Evolutionary conservation across 176 grass and related monocot genomes (phyloP).

Genomic region (Avena atlantica): DNA sequence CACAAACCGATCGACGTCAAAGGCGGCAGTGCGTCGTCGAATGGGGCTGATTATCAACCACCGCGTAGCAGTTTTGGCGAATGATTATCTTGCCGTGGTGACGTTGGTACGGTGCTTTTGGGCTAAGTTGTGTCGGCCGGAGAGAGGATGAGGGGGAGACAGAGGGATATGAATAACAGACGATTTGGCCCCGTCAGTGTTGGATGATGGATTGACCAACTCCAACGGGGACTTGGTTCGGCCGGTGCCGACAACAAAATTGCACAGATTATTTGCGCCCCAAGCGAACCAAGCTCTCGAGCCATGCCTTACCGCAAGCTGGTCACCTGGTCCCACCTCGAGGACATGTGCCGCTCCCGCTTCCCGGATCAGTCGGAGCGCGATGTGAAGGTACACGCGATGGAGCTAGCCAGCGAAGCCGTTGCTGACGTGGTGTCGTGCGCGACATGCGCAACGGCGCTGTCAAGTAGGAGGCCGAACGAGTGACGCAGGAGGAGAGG

Average conservation of each 20-base stretch:
- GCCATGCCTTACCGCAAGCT: too few species aligned
- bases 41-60: not conserved
- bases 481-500: too few species aligned
- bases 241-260: not conserved
- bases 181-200: not conserved
- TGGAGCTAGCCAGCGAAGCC: too few species aligned
- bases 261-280: too few species aligned
- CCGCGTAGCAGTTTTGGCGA: slow-evolving; percentile 8
- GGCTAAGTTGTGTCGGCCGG: slow-evolving; percentile 51
- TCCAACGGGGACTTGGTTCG: not conserved
- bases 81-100: slow-evolving; percentile 34
- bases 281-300: too few species aligned
- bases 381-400: too few species aligned
- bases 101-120: slow-evolving; percentile 3
- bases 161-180: slow-evolving; percentile 43
- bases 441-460: too few species aligned
- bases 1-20: not conserved
- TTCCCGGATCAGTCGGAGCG: too few species aligned
- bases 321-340: too few species aligned
- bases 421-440: too few species aligned
- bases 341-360: too few species aligned
- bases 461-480: too few species aligned
- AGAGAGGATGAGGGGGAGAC: slow-evolving; percentile 24
- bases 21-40: slow-evolving; percentile 28
- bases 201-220: slow-evolving; percentile 14